Evolutionary conservation across 495 filamentous ascomycete species (phyloP).

Genomic region (Baudoinia panamericana): DNA sequence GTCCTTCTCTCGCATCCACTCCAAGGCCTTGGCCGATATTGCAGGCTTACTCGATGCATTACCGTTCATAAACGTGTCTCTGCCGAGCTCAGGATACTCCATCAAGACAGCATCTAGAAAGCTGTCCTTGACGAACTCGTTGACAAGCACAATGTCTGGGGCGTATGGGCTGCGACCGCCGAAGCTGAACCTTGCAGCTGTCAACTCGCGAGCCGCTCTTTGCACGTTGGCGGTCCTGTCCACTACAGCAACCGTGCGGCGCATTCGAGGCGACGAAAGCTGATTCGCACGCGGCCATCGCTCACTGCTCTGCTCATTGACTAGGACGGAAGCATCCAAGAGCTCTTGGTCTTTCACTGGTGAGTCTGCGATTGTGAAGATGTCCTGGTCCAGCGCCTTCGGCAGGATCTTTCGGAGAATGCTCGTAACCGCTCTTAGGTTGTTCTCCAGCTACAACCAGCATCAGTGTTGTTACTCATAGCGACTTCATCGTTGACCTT

Average conservation of each 20-base stretch:
- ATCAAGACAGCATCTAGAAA: conserved; percentile 36
- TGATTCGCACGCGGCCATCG: conserved; percentile 5
- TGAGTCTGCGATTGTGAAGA: conserved; percentile 27
- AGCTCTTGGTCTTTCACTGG: conserved; percentile 3
- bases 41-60: neutral
- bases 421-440: conserved; percentile 21
- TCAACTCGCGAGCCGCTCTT: conserved; percentile 35
- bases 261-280: conserved; percentile 26
- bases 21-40: neutral
- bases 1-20: neutral
- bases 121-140: conserved; percentile 41
- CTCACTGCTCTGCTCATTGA: conserved; percentile 17
- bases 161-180: conserved; percentile 40
- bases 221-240: conserved; percentile 39
- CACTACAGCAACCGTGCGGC: conserved; percentile 37
- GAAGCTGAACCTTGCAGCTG: conserved; percentile 37
- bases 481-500: neutral
- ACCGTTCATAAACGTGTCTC: neutral
- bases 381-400: conserved; percentile 34
- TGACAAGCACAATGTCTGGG: conserved; percentile 42
- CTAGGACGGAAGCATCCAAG: conserved; percentile 4
- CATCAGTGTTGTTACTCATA: neutral
- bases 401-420: conserved; percentile 33
- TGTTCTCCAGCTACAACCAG: conserved; percentile 29
- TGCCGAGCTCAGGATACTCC: conserved; percentile 6